Percentiles rank a stretch among this genome's conserved stretches.
These are phyloP conservation scores for Glycine latifolia DNA, from an alignment of 306 rosid species.

Conservation along the genomic window DNA sequence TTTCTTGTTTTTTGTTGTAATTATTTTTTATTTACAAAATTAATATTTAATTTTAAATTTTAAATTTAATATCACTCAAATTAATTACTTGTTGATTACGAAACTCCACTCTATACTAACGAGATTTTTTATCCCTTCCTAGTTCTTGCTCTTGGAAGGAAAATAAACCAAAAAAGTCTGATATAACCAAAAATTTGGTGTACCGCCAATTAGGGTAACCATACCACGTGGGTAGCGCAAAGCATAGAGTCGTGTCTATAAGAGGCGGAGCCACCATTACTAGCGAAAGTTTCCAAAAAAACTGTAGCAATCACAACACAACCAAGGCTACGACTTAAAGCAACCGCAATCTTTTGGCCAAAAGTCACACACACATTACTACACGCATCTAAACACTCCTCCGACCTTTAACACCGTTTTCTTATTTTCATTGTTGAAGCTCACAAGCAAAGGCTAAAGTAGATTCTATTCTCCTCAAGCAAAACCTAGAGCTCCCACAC, in stretches of 20 bases:
- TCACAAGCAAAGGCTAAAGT: conserved; percentile 34
- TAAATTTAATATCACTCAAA: too few species aligned
- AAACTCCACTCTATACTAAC: too few species aligned
- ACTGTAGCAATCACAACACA: not conserved
- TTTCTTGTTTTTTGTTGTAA: too few species aligned
- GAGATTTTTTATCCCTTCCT: not conserved
- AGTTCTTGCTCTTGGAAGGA: not conserved
- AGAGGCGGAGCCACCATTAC: not conserved
- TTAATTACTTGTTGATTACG: too few species aligned
- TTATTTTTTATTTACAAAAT: too few species aligned
- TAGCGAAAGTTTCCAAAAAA: not conserved
- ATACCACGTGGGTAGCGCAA: conserved; percentile 33
- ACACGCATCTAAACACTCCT: conserved; percentile 53
- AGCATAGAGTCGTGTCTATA: conserved; percentile 31
- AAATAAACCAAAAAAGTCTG: conserved; percentile 15
- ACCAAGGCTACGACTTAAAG: conserved; percentile 41
- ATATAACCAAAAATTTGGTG: not conserved
- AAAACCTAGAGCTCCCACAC: not conserved
- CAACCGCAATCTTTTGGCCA: conserved; percentile 44
- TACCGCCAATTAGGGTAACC: not conserved
- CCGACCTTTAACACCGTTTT: not conserved
- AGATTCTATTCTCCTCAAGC: conserved; percentile 42
- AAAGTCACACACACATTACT: conserved; percentile 18
- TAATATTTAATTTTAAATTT: too few species aligned
- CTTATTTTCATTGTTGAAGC: conserved; percentile 22